Evolutionary conservation across 176 grass and related monocot genomes (phyloP).

Genomic region (Paspalum vaginatum): DNA sequence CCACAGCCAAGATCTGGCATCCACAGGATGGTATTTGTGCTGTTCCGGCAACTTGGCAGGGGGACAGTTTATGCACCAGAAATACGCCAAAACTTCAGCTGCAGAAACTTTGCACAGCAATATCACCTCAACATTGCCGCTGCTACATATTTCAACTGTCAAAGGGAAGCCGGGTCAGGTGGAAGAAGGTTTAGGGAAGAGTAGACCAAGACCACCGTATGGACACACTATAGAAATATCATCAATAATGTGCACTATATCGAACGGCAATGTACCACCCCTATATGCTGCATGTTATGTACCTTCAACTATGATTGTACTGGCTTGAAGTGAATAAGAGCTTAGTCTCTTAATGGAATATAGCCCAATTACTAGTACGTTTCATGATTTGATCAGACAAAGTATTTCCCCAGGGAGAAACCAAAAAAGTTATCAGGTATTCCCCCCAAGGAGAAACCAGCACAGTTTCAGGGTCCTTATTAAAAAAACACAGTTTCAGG

Average conservation of each 20-base stretch:
- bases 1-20: slow-evolving; percentile 78
- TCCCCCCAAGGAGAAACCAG: not conserved
- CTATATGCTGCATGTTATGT: slow-evolving; percentile 19
- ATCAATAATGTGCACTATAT: slow-evolving; percentile 44
- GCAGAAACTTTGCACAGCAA: slow-evolving; percentile 53
- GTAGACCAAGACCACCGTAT: slow-evolving; percentile 9
- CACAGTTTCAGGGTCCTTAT: not conserved
- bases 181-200: slow-evolving; percentile 58
- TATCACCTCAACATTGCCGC: slow-evolving; percentile 61
- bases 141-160: slow-evolving; percentile 80
- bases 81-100: slow-evolving; percentile 64
- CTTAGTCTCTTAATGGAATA: slow-evolving; percentile 30
- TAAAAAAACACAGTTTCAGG: not conserved
- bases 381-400: not conserved
- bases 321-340: not conserved
- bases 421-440: not conserved
- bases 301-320: slow-evolving; percentile 1
- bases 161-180: slow-evolving; percentile 67
- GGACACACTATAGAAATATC: not conserved
- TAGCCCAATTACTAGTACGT: slow-evolving; percentile 21
- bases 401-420: slow-evolving; percentile 25
- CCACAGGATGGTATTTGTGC: slow-evolving; percentile 69
- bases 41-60: slow-evolving; percentile 63
- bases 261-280: slow-evolving; percentile 7
- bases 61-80: slow-evolving; percentile 59